Conservation (phyloP, 495 filamentous ascomycete species). For the Haplographium delicatum region DNA sequence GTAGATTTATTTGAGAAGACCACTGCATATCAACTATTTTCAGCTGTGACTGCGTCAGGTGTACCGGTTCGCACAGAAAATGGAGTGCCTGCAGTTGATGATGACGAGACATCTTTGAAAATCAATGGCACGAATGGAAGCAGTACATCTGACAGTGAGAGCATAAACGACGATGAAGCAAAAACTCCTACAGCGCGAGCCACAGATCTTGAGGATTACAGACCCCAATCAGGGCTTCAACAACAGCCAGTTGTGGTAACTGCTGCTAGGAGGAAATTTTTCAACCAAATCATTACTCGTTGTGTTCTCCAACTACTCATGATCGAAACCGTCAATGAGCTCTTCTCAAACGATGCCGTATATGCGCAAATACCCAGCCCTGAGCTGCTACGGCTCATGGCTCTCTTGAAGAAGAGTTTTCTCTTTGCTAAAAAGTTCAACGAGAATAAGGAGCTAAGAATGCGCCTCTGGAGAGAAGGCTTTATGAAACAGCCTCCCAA, state of each 20-base stretch:
- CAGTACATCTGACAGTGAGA: constrained; percentile 31
- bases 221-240: constrained; percentile 62
- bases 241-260: constrained; percentile 90
- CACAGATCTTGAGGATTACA: constrained; percentile 82
- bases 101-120: constrained; percentile 53
- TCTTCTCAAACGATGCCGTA: constrained; percentile 95
- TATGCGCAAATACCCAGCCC: constrained; percentile 86
- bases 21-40: constrained; percentile 90
- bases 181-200: constrained; percentile 27
- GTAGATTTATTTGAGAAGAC: constrained; percentile 93
- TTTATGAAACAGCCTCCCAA: constrained; percentile 99
- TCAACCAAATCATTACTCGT: constrained; percentile 99
- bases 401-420: constrained; percentile 87
- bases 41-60: constrained; percentile 60
- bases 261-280: constrained; percentile 87
- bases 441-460: constrained; percentile 89
- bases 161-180: constrained; percentile 30
- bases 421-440: constrained; percentile 97
- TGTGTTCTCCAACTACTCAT: constrained; percentile 96
- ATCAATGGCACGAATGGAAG: constrained; percentile 52
- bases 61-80: constrained; percentile 41
- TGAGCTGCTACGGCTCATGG: constrained; percentile 89
- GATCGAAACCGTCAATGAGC: constrained; percentile 98
- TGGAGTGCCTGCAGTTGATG: constrained; percentile 29
- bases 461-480: constrained; percentile 90